Base-by-base conservation (phyloP, 1,284 basidiomycete genomes). In the Marasmius tenuissimus region DNA sequence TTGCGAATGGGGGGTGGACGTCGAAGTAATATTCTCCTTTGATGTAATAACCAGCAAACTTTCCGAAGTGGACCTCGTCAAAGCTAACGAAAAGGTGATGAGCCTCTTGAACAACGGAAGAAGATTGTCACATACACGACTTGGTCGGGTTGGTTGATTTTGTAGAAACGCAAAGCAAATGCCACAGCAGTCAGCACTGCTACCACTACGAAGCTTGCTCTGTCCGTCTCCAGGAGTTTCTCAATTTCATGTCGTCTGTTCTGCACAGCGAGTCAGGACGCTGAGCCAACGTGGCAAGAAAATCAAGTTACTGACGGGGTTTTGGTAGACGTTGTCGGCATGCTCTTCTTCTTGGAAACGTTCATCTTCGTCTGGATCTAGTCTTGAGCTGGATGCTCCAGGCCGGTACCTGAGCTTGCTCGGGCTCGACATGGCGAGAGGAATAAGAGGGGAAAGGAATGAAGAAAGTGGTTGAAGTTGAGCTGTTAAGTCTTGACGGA, bases 1-100 rank as follows among this genome's bases (percentile, higher is more conserved):
- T 98, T 51, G 96, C 95, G 58, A 98, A 88, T 14, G 97, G 97
- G 45, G 97, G 97, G 71, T 99, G 97, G 4, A 99, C 97, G 75
- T 99, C 97, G 80, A 99, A 99, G 79, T 98, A 98, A 80, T 97
- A 99, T 77, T 97, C 87, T 65, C 95, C 84, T 59, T 81, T 81
- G 69, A 98, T 88, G 76, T 98, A 98, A 75, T 94, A 93, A 6
- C 92, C 87, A 18, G 96, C 95, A 75, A 98, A 96, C 78, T 94
- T 94, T 65, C 95, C 95, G 72, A 97, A 98, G 73, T 98, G 96
- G 12, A 98, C 96, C 78, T 98, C 96, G 73, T 98, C 96, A 75
- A 98, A 98, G 45, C 94, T 96, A 68, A 40, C 42, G 40, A 34
- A 61, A 40, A 48, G 33, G 37, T 45, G 37, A n/a, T 33, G 61